phyloP scores from a whole-genome alignment of 768 basidiomycete species.

The Macrolepiota fuliginosa region DNA sequence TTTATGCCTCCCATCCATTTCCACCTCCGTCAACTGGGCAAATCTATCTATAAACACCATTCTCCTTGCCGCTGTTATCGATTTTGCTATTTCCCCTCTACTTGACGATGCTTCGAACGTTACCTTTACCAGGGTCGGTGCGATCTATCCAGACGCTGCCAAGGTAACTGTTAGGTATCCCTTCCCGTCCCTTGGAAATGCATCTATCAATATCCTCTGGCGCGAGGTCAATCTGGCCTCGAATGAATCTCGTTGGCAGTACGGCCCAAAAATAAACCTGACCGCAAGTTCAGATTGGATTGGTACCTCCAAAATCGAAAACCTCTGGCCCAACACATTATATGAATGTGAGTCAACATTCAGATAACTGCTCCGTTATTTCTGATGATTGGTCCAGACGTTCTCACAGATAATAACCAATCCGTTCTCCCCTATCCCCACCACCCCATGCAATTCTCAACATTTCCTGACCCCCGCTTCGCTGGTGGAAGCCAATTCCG shows the following conservation, averaged over 20 bases:
- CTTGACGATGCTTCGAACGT: slow-evolving; percentile 53
- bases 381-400: slow-evolving; percentile 31
- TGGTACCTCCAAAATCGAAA: slow-evolving; percentile 45
- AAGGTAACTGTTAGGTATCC: slow-evolving; percentile 69
- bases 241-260: slow-evolving; percentile 40
- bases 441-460: slow-evolving; percentile 58
- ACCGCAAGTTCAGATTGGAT: slow-evolving; percentile 54
- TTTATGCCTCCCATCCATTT: slow-evolving; percentile 35
- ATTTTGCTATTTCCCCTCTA: slow-evolving; percentile 55
- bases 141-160: slow-evolving; percentile 59
- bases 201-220: slow-evolving; percentile 43
- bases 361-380: not conserved
- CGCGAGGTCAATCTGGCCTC: slow-evolving; percentile 28
- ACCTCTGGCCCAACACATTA: slow-evolving; percentile 65
- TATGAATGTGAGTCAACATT: slow-evolving; percentile 60
- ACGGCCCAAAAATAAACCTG: slow-evolving; percentile 50
- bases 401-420: slow-evolving; percentile 37
- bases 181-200: slow-evolving; percentile 24
- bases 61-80: slow-evolving; percentile 33
- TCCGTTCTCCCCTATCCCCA: slow-evolving; percentile 48
- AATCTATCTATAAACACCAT: slow-evolving; percentile 33
- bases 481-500: slow-evolving; percentile 55
- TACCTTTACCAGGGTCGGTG: slow-evolving; percentile 67
- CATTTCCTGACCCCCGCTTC: slow-evolving; percentile 71
- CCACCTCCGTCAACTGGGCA: slow-evolving; percentile 23